Evolutionary conservation across 2,329 filamentous ascomycete genomes (phyloP).

Genomic region (Colletotrichum sp.): DNA sequence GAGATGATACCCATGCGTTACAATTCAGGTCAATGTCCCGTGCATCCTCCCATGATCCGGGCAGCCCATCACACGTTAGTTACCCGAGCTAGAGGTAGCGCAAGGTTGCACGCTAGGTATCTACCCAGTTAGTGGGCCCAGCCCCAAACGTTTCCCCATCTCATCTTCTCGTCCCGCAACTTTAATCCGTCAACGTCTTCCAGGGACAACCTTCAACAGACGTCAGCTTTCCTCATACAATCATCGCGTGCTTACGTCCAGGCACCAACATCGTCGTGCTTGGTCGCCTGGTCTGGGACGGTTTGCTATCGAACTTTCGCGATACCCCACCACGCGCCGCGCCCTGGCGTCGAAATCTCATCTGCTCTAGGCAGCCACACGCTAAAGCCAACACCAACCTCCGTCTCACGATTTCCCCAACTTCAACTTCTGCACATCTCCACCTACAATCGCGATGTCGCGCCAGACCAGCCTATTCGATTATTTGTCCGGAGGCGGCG

Average conservation of each 20-base stretch:
- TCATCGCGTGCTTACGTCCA: not conserved
- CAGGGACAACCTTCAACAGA: not conserved
- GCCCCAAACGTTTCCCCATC: not conserved
- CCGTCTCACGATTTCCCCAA: not conserved
- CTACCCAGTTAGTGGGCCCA: not conserved
- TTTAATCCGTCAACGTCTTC: not conserved
- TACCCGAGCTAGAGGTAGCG: not conserved
- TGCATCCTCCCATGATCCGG: not conserved
- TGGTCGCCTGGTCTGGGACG: not conserved
- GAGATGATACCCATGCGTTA: not conserved
- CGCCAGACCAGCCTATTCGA: not conserved
- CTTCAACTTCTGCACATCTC: not conserved
- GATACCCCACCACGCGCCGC: not conserved
- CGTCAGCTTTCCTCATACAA: not conserved
- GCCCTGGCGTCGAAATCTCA: not conserved
- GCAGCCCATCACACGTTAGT: not conserved
- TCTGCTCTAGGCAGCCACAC: not conserved
- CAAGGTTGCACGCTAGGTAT: not conserved
- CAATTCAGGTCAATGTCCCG: not conserved
- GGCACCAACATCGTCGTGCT: not conserved
- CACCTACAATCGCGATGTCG: not conserved
- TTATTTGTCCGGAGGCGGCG: not conserved
- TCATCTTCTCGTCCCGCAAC: not conserved
- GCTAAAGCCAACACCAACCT: not conserved
- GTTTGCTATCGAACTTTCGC: too few relatives aligned